Conservation (phyloP, 2,329 filamentous ascomycete genomes). For the Penicillium sp. region DNA sequence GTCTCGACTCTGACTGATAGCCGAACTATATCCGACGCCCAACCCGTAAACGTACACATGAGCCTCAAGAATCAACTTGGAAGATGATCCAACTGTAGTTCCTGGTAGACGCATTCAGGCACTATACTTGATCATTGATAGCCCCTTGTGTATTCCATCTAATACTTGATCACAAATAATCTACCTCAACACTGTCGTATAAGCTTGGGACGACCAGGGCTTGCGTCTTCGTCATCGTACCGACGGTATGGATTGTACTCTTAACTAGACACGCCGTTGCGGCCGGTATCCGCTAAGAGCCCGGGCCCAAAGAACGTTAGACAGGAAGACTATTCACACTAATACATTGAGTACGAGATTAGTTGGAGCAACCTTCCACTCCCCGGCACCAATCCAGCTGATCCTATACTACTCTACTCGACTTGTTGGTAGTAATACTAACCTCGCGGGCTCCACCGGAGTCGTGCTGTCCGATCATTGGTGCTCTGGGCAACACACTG, state of each 20-base stretch:
- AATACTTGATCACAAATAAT: not conserved
- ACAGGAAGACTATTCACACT: not conserved
- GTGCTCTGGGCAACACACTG: conserved; percentile 6
- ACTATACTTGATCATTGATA: not conserved
- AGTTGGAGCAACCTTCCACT: not conserved
- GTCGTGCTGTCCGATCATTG: conserved; percentile 17
- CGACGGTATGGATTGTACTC: not conserved
- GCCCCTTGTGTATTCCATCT: not conserved
- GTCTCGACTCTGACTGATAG: not conserved
- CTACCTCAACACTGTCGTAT: not conserved
- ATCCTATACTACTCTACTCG: not conserved
- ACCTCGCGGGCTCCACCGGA: conserved; percentile 26
- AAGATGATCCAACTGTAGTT: not conserved
- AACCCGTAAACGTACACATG: not conserved
- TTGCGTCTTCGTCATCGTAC: not conserved
- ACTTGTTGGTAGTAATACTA: no score
- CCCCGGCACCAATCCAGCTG: conserved; percentile 8
- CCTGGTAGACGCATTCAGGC: not conserved
- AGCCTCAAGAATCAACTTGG: not conserved
- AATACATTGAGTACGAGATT: not conserved
- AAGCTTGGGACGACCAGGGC: not conserved
- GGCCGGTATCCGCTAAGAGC: not conserved
- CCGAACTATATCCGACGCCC: not conserved
- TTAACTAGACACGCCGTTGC: not conserved
- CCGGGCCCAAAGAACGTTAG: not conserved